These are phyloP conservation scores for Mycena maculata DNA, from an alignment of 768 basidiomycete species.

Conservation along the genomic window DNA sequence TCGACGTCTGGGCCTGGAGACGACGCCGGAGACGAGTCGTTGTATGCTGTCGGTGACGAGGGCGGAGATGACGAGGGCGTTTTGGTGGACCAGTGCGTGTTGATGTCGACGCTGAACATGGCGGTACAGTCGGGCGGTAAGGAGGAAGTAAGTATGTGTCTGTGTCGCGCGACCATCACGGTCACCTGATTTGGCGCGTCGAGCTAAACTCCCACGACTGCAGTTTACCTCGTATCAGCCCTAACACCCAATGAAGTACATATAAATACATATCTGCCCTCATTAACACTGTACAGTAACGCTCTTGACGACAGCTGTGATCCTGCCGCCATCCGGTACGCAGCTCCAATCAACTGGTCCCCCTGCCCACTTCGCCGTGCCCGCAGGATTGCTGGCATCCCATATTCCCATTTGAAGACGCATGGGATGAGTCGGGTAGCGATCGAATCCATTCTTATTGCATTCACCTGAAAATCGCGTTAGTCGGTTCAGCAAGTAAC, in stretches of 20 bases:
- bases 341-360: slow-evolving; percentile 56
- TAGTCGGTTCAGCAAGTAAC: background rate
- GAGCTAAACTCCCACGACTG: background rate
- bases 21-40: slow-evolving; percentile 62
- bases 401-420: slow-evolving; percentile 59
- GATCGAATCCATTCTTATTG: slow-evolving; percentile 45
- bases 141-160: too few species aligned
- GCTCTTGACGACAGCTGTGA: slow-evolving; percentile 50
- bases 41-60: slow-evolving; percentile 45
- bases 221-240: background rate
- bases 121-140: too few species aligned
- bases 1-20: slow-evolving; percentile 56
- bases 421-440: slow-evolving; percentile 50
- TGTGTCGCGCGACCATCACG: background rate
- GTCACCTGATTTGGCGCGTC: background rate
- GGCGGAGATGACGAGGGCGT: slow-evolving; percentile 38
- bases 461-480: slow-evolving; percentile 44
- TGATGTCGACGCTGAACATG: slow-evolving; percentile 1
- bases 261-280: background rate
- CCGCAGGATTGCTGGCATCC: slow-evolving; percentile 55
- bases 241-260: background rate
- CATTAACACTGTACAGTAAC: slow-evolving; percentile 50
- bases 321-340: slow-evolving; percentile 43
- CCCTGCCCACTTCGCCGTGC: slow-evolving; percentile 56
- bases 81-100: slow-evolving; percentile 1